Conservation (phyloP, 176 grass and related monocot genomes). For the Leersia perrieri region DNA sequence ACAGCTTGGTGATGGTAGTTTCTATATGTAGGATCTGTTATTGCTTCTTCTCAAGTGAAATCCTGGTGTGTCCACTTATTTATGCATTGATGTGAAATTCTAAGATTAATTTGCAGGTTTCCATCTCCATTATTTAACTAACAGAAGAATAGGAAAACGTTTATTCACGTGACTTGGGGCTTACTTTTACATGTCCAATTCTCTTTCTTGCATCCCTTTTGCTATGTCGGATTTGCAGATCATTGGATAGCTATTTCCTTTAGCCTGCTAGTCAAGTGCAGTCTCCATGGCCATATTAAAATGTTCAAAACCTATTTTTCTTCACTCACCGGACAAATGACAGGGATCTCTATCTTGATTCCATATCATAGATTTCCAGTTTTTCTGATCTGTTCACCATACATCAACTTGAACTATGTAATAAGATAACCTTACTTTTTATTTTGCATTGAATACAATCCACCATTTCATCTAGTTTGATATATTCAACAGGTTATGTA, state of each 20-base stretch:
- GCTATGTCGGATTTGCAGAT: background rate
- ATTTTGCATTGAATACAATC: background rate
- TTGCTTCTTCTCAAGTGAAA: background rate
- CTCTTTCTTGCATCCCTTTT: background rate
- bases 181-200: background rate
- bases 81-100: background rate
- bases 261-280: background rate
- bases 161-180: background rate
- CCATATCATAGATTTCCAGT: background rate
- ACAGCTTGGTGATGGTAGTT: background rate
- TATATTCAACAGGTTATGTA: background rate
- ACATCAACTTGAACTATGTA: conserved; percentile 8
- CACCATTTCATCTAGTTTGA: background rate
- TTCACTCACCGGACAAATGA: background rate
- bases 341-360: background rate
- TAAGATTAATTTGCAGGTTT: conserved; percentile 1
- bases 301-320: background rate
- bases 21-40: background rate
- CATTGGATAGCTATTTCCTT: background rate
- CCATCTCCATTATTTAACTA: background rate
- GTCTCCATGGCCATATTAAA: conserved; percentile 12
- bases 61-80: conserved; percentile 1
- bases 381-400: background rate
- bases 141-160: background rate
- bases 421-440: background rate